These are phyloP conservation scores for Fomitopsis pulvina DNA, from an alignment of 768 basidiomycete genomes.

Conservation along the genomic window DNA sequence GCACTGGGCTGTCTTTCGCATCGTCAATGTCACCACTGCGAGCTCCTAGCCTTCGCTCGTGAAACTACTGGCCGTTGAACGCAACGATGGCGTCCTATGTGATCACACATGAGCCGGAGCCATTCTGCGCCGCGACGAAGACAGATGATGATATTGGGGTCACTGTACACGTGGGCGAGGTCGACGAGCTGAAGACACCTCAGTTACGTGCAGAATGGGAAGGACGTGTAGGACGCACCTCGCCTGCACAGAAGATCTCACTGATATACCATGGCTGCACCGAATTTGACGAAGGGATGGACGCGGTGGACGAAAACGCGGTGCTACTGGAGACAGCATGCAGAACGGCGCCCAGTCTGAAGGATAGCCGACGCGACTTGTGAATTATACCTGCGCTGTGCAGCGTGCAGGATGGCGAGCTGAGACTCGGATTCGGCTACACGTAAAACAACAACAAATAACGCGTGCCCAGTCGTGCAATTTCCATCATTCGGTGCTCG, in stretches of 20 bases:
- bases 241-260: constrained; percentile 76
- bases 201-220: background rate
- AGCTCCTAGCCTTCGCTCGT: constrained; percentile 83
- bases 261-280: constrained; percentile 71
- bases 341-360: too few species aligned
- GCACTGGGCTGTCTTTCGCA: constrained; percentile 59
- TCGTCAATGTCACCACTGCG: constrained; percentile 48
- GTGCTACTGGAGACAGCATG: too few species aligned
- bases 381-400: too few species aligned
- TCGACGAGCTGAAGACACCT: constrained; percentile 55
- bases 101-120: constrained; percentile 24
- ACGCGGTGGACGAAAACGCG: constrained; percentile 47
- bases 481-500: too few species aligned
- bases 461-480: too few species aligned
- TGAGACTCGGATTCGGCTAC: too few species aligned
- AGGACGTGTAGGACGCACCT: constrained; percentile 38
- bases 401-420: too few species aligned
- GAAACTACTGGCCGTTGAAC: constrained; percentile 74
- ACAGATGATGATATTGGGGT: constrained; percentile 83
- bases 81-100: constrained; percentile 60
- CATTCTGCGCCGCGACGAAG: constrained; percentile 43
- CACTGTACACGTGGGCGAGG: constrained; percentile 64
- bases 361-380: too few species aligned
- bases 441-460: too few species aligned
- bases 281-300: constrained; percentile 64